phyloP scores from a whole-genome alignment of 148 eudicot genomes.

The Silene conica region DNA sequence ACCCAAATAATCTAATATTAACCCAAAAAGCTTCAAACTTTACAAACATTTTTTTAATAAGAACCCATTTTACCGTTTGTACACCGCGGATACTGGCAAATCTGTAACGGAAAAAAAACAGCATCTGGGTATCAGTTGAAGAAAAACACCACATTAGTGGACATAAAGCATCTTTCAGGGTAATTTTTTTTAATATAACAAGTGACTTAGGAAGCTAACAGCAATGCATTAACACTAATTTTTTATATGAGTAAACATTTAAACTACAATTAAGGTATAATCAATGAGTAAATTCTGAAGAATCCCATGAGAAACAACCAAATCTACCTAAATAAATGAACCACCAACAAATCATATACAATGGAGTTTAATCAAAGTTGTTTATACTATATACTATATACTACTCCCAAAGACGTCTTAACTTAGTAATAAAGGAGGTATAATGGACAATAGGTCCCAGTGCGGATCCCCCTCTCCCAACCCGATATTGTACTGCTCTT shows the following conservation, averaged over 20 bases:
- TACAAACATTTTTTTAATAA: conserved; percentile 11
- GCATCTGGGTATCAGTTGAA: conserved; percentile 68
- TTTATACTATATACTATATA: no score
- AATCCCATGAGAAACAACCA: conserved; percentile 37
- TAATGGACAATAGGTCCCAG: no score
- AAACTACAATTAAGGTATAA: conserved; percentile 27
- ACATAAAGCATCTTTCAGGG: conserved; percentile 70
- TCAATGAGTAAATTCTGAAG: conserved; percentile 24
- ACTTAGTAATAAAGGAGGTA: no score
- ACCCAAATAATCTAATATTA: conserved; percentile 29
- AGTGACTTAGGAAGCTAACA: conserved; percentile 30
- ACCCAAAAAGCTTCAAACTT: conserved; percentile 8
- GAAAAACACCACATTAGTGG: conserved; percentile 56
- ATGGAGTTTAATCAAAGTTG: not conserved
- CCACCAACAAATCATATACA: not conserved
- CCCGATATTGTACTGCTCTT: no score
- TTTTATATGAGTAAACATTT: conserved; percentile 17
- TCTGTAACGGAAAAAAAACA: conserved; percentile 60
- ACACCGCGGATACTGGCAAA: conserved; percentile 33
- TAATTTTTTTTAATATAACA: conserved; percentile 16
- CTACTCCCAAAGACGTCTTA: not conserved
- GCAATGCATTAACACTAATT: conserved; percentile 12
- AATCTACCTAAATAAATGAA: conserved; percentile 25
- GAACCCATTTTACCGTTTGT: conserved; percentile 25
- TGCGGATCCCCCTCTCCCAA: no score